phyloP scores from a whole-genome alignment of 768 basidiomycete species.

The Psilocybe sp. region DNA sequence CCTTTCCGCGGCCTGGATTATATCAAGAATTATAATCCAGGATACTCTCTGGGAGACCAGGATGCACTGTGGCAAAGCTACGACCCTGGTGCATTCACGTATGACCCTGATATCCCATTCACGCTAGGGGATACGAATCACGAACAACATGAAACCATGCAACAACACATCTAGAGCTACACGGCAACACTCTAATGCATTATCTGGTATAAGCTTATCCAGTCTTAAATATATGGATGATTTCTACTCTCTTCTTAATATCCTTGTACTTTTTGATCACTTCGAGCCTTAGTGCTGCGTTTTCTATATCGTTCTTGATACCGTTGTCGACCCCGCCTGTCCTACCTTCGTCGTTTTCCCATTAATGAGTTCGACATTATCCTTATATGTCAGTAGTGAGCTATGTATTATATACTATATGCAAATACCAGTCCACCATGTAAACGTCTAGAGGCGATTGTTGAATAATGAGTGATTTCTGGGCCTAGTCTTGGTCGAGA shows the following conservation, averaged over 20 bases:
- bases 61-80: conserved; percentile 56
- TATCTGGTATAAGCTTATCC: neutral
- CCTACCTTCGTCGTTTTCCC: no score
- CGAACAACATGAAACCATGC: conserved; percentile 32
- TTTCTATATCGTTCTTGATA: no score
- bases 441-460: no score
- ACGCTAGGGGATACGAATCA: conserved; percentile 42
- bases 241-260: neutral
- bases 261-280: conserved; percentile 4
- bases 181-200: neutral
- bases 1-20: conserved; percentile 85
- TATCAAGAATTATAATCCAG: conserved; percentile 70
- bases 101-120: conserved; percentile 78
- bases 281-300: neutral
- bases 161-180: conserved; percentile 17
- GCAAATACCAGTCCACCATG: no score
- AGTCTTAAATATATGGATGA: conserved; percentile 1
- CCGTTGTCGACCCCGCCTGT: no score
- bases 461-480: no score
- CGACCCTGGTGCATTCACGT: conserved; percentile 70
- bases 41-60: no score
- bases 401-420: no score
- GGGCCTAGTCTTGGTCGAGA: no score
- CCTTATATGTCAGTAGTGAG: no score
- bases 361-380: no score